Percentiles rank a stretch among this genome's conserved stretches.
These are phyloP conservation scores for Samsoniella hepiali DNA, from an alignment of 2,329 filamentous ascomycete genomes.

Conservation along the genomic window DNA sequence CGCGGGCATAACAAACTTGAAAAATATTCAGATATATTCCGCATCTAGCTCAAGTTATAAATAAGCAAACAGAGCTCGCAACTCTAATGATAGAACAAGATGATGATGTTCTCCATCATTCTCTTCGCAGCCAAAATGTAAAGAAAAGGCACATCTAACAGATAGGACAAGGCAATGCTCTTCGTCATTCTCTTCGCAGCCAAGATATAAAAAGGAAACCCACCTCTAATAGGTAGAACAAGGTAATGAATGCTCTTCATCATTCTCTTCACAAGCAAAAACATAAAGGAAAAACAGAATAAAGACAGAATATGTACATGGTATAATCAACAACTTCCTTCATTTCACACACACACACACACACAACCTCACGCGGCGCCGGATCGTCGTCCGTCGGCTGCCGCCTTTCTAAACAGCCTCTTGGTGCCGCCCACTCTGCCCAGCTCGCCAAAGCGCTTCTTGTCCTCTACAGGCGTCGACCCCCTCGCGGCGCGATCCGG, in stretches of 20 bases:
- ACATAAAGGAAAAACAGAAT: neutral
- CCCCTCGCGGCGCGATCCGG: slow-evolving; percentile 1
- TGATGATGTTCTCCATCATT: no score
- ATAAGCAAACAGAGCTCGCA: neutral
- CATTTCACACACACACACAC: neutral
- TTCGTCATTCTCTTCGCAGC: no score
- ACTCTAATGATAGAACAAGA: no score
- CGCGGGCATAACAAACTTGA: no score
- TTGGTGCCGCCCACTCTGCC: slow-evolving; percentile 71
- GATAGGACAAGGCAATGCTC: no score
- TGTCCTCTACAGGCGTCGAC: slow-evolving; percentile 17
- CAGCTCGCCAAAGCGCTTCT: slow-evolving; percentile 62
- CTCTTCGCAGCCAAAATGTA: no score
- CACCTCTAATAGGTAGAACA: neutral
- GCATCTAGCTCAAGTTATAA: neutral
- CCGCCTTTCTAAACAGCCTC: slow-evolving; percentile 59
- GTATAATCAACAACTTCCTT: slow-evolving; percentile 10
- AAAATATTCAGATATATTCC: neutral
- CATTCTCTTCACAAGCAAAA: neutral
- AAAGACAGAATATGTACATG: slow-evolving; percentile 4
- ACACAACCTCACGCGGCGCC: slow-evolving; percentile 9
- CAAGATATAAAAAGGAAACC: no score
- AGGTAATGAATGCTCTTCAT: neutral
- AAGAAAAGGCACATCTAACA: no score
- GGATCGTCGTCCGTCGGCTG: slow-evolving; percentile 3